phyloP scores from a whole-genome alignment of 1,284 basidiomycete species.

The Naganishia albida region DNA sequence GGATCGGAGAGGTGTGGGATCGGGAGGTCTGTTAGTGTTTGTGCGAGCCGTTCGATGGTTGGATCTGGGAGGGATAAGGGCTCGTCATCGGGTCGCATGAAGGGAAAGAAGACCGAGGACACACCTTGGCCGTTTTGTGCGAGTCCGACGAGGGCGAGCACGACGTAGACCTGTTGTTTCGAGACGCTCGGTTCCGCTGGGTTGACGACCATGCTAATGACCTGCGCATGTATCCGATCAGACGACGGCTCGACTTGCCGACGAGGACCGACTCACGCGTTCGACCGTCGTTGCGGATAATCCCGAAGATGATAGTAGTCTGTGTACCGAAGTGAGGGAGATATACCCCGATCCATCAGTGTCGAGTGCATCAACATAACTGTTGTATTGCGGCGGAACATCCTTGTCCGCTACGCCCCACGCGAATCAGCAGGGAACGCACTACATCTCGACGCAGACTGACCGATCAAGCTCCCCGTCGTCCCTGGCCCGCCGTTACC shows the following conservation, averaged over 20 bases:
- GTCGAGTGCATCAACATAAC: slow-evolving; percentile 71
- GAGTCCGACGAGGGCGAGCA: slow-evolving; percentile 77
- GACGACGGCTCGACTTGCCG: neutral
- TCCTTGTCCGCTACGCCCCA: slow-evolving; percentile 61
- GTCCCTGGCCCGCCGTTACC: neutral
- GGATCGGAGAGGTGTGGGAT: slow-evolving; percentile 60
- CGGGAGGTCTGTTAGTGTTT: slow-evolving; percentile 68
- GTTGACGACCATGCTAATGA: slow-evolving; percentile 67
- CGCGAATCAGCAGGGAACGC: neutral
- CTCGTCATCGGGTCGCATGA: slow-evolving; percentile 41
- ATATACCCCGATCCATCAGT: slow-evolving; percentile 67
- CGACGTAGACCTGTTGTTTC: slow-evolving; percentile 82
- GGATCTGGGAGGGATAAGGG: slow-evolving; percentile 59
- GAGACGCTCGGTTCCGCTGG: slow-evolving; percentile 59
- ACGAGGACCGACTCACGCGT: slow-evolving; percentile 59
- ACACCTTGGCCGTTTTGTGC: slow-evolving; percentile 74
- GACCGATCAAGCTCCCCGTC: slow-evolving; percentile 2
- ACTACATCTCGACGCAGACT: neutral
- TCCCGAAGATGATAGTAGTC: slow-evolving; percentile 71
- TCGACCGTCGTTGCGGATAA: slow-evolving; percentile 79
- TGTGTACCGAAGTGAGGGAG: slow-evolving; percentile 75
- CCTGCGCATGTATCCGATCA: slow-evolving; percentile 56
- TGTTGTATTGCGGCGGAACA: slow-evolving; percentile 74
- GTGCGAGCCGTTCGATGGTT: slow-evolving; percentile 77
- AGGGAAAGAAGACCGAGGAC: too few species aligned